These are phyloP conservation scores for Coemansia sp. DNA, from an alignment of 371 early-diverging fungal species.

Conservation along the genomic window DNA sequence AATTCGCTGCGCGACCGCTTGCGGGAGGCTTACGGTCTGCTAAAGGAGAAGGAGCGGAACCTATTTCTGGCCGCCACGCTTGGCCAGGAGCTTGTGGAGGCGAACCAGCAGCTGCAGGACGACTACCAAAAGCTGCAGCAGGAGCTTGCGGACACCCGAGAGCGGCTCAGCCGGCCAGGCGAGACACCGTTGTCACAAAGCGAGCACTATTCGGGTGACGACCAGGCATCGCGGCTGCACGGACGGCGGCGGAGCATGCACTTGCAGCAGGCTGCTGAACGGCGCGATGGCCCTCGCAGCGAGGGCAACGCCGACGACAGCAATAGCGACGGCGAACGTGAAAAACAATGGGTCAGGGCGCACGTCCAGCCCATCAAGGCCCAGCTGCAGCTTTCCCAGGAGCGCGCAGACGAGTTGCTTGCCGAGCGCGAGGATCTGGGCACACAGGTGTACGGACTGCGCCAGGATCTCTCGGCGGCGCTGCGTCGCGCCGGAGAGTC, in stretches of 20 bases:
- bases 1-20: conserved; percentile 30
- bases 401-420: conserved; percentile 35
- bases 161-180: conserved; percentile 4
- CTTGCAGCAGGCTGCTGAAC: not conserved
- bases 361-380: conserved; percentile 32
- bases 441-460: conserved; percentile 20
- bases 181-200: not conserved
- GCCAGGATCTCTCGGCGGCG: conserved; percentile 27
- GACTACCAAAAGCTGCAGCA: conserved; percentile 18
- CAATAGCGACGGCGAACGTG: not conserved
- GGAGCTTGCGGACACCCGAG: conserved; percentile 22
- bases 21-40: conserved; percentile 39
- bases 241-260: conserved; percentile 37
- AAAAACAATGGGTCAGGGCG: conserved; percentile 24
- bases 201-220: conserved; percentile 4
- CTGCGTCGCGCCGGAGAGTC: conserved; percentile 27
- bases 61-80: conserved; percentile 42
- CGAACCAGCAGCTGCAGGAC: conserved; percentile 44
- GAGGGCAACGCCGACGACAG: not conserved
- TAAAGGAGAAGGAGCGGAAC: conserved; percentile 43
- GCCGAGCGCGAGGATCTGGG: conserved; percentile 37
- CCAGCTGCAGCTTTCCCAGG: conserved; percentile 35
- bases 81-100: conserved; percentile 44
- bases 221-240: conserved; percentile 11
- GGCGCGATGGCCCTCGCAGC: not conserved